These are phyloP conservation scores for Aristolochia californica DNA, from an alignment of 164 flowering plant species.

Conservation along the genomic window DNA sequence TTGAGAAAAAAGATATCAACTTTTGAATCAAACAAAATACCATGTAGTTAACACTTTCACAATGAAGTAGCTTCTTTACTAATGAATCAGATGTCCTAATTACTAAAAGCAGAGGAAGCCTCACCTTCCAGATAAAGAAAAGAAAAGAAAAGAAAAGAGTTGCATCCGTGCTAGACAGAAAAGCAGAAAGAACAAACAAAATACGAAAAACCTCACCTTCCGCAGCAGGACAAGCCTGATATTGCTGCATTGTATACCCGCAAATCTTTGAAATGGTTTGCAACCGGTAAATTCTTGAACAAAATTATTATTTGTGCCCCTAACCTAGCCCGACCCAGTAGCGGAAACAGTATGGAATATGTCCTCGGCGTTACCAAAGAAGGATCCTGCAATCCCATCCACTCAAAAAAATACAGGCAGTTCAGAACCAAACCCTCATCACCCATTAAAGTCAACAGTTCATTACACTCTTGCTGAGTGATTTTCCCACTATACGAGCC, in stretches of 20 bases:
- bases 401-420: constrained; percentile 73
- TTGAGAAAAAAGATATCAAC: not conserved
- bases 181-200: not conserved
- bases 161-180: not conserved
- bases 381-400: constrained; percentile 82
- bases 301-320: constrained; percentile 57
- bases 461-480: constrained; percentile 40
- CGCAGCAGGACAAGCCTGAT: constrained; percentile 48
- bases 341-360: constrained; percentile 50
- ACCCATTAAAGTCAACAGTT: constrained; percentile 47
- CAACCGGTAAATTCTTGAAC: constrained; percentile 47
- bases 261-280: constrained; percentile 42
- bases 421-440: constrained; percentile 39
- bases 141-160: too few species aligned
- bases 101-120: not conserved
- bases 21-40: not conserved
- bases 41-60: too few species aligned
- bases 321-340: constrained; percentile 53
- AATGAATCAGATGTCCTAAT: not conserved
- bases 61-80: not conserved
- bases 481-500: constrained; percentile 40
- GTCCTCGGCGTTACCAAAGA: constrained; percentile 53
- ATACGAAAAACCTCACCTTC: constrained; percentile 35
- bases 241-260: constrained; percentile 75
- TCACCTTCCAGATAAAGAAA: not conserved